These are phyloP conservation scores for Rhodocollybia butyracea DNA, from an alignment of 768 basidiomycete species.

Conservation along the genomic window DNA sequence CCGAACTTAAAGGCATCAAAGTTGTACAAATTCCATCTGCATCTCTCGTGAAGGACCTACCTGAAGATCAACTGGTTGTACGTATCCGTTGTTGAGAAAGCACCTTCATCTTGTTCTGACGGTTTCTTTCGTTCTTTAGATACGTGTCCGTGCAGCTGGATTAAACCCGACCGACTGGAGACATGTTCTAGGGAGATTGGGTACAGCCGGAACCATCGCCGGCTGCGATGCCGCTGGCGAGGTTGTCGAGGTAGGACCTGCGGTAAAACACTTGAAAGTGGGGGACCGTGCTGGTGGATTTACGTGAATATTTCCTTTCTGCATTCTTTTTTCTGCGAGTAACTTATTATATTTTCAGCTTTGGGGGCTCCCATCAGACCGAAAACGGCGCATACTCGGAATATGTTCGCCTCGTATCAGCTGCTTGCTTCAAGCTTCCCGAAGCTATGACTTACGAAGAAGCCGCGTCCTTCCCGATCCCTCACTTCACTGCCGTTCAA, in stretches of 20 bases:
- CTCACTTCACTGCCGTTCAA: slow-evolving; percentile 4
- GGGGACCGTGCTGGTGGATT: slow-evolving; percentile 6
- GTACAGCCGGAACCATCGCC: background rate
- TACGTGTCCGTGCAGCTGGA: slow-evolving; percentile 6
- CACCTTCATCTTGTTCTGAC: background rate
- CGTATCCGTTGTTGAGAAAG: background rate
- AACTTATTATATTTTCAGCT: background rate
- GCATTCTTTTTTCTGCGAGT: background rate
- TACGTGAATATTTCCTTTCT: background rate
- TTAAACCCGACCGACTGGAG: slow-evolving; percentile 8
- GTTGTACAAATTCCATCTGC: slow-evolving; percentile 3
- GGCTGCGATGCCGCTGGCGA: slow-evolving; percentile 5
- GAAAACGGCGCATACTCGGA: slow-evolving; percentile 1
- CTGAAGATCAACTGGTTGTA: slow-evolving; percentile 6
- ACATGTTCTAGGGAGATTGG: slow-evolving; percentile 3
- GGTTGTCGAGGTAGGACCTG: slow-evolving; percentile 6
- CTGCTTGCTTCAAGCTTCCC: slow-evolving; percentile 1
- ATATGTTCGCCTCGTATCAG: slow-evolving; percentile 1
- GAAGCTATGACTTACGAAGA: slow-evolving; percentile 1
- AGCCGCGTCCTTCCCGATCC: slow-evolving; percentile 5
- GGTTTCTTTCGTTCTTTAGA: background rate
- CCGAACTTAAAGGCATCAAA: background rate
- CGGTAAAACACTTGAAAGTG: slow-evolving; percentile 7
- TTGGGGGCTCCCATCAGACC: slow-evolving; percentile 1
- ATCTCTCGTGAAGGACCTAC: slow-evolving; percentile 1